Base-by-base conservation (phyloP, 495 filamentous ascomycete species). In the Gamarada debralockiae region DNA sequence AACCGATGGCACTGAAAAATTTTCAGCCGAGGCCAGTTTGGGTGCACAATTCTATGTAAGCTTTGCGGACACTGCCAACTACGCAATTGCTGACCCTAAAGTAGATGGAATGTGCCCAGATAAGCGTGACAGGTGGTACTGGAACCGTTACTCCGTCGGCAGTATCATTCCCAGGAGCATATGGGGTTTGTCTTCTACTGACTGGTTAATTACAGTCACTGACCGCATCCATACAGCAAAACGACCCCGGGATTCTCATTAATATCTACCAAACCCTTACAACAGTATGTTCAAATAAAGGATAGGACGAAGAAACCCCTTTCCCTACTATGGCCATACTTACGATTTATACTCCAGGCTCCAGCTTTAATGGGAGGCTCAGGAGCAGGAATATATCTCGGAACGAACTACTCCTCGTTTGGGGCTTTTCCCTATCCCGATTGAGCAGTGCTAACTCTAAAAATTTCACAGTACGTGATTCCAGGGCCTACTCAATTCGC, bases 141-240 rank as follows among this genome's bases (percentile, higher is more conserved):
- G 63, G 65, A 23, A 70, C 71, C 42, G 61, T 61, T 3, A 73
- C 72, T 0, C 64, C 66, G 27, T 50, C 66, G 48, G 81, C 78
- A 6, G 76, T 82, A 36, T 71, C 67, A 62, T 74, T 82, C 62
- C 80, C 79, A 3, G 78, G 79, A 24, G 73, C 73, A 17, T 80
- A 79, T 64, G 60, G 65, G 59, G 58, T 61, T 22, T 13, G 15
- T 34, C 25, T 27, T 49, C 49, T 24, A 48, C 34, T 8, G n/a
- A n/a, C n/a, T n/a, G n/a, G n/a, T n/a, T n/a, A n/a, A n/a, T n/a
- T n/a, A n/a, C n/a, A 52, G 39, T 18, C 9, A 43, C 9, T 33
- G n/a, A 42, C 31, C 24, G 20, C 36, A 14, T 14, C 13, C 10
- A 13, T 7, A 18, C 23, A 55, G 52, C 63, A 71, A 41, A 70